Evolutionary conservation across 2,329 filamentous ascomycete species (phyloP).

Genomic region (Ilyonectria destructans): DNA sequence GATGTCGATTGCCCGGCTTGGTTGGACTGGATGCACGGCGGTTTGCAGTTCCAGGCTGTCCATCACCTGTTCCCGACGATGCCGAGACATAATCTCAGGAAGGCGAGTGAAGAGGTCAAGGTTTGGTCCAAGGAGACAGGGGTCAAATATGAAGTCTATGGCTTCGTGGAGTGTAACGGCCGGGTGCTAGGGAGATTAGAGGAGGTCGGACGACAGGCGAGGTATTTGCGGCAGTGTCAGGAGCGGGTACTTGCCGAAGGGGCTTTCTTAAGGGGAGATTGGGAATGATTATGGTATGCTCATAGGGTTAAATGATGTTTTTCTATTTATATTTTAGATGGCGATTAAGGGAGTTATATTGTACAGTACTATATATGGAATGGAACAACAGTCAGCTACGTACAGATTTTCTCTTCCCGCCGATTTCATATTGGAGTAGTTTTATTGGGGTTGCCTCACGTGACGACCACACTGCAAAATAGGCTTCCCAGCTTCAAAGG

Average conservation of each 20-base stretch:
- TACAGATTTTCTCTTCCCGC: too few species aligned
- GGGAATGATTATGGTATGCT: too few species aligned
- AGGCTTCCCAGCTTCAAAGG: slow-evolving; percentile 3
- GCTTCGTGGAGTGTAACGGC: slow-evolving; percentile 87
- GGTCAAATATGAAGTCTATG: slow-evolving; percentile 89
- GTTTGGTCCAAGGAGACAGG: slow-evolving; percentile 87
- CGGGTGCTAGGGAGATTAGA: slow-evolving; percentile 83
- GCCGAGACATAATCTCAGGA: slow-evolving; percentile 86
- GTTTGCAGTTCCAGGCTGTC: slow-evolving; percentile 90
- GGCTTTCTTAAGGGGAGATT: too few species aligned
- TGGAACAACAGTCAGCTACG: too few species aligned
- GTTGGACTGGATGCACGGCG: slow-evolving; percentile 92
- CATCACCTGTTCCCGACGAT: slow-evolving; percentile 90
- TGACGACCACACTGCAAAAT: slow-evolving; percentile 15
- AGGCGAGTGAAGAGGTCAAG: slow-evolving; percentile 81
- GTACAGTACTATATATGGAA: too few species aligned
- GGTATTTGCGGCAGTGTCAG: slow-evolving; percentile 83
- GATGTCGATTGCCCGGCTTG: slow-evolving; percentile 90
- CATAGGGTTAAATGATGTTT: too few species aligned
- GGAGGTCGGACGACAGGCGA: slow-evolving; percentile 85
- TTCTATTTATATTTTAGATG: too few species aligned
- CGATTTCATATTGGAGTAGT: too few species aligned
- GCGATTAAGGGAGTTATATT: too few species aligned
- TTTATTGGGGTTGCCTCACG: slow-evolving; percentile 17
- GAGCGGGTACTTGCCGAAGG: too few species aligned